Evolutionary conservation across 2,329 filamentous ascomycete genomes (phyloP), one percentile per base, ranked within the genome.

Genomic region (Mycosphaerella arachidis): DNA sequence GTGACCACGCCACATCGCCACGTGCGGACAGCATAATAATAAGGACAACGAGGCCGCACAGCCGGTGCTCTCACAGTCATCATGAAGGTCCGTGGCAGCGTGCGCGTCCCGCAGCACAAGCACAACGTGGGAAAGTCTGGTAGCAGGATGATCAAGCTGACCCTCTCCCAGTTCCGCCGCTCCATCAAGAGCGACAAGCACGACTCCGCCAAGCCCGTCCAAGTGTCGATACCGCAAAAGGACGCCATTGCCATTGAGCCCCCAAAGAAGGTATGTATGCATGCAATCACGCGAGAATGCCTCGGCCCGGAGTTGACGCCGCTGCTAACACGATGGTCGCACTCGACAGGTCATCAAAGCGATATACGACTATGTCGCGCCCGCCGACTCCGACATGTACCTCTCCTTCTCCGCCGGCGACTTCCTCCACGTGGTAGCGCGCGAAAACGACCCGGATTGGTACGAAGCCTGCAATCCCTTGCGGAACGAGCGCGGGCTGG

Each of bases 391-490:
- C 62, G 78, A 79, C 55, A 73, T 76, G 51, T 80, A 96, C 79
- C 82, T 99, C 70, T 88, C 89, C 73, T 99, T 99, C 77, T 91
- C 88, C 66, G 90, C 91, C 73, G 94, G 94, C 72, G 94, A 99
- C 75, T 99, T 97, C 76, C 94, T 99, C 75, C 93, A 97, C 79
- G 94, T 99, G 66, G 93, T 97, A 75, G 91, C 90, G 71, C 89
- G 93, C 75, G 94, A 97, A 79, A 88, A 97, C 81, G 93, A 97
- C 74, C 79, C 81, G 45, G 91, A 97, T 74, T 99, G 94, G 93
- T 99, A 97, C 82, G 94, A 97, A 78, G 94, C 93, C 58, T 97
- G 92, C 82, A 99, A 99, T 74, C 94, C 94, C 62, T 82, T 96
- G 66, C 91, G 90, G 71, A 89, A 89, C 76, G 91, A 91, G 54